Base-by-base conservation (phyloP, 805 yeast species). In the Candida sakaeoensis region DNA sequence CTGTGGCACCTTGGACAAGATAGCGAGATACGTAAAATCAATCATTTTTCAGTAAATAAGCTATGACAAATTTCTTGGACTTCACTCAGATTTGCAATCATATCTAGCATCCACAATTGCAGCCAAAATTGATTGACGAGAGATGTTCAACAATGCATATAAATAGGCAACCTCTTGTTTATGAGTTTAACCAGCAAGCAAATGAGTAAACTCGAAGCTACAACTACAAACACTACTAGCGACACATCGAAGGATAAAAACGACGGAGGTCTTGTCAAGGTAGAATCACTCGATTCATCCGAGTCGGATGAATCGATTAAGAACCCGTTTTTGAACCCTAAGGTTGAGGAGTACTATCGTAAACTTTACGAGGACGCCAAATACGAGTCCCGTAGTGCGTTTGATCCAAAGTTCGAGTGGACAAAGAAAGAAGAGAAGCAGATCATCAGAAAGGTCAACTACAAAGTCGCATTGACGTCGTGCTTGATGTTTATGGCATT, bases 391-490 rank as follows among this genome's bases (percentile, higher is more conserved):
- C 63, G 75, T 16, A 60, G 65, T 25, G 64, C 65, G 13, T 75
- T 81, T 50, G 85, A 82, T 51, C 82, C 85, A 0, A 63, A 65
- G 0, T 68, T 79, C 27, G 63, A 66, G 8, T 80, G 85, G 86
- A 62, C 75, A 0, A 47, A 46, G 4, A 61, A 68, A 35, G 84
- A 78, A 49, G 85, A 81, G 44, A 62, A 58, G 26, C 61, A 55
- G 30, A 52, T 80, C 4, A 54, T 71, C 12, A 51, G 77, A 54
- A 79, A 77, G 50, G 62, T 77, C 30, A 85, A 82, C 45, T 66
- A 66, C 61, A 60, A 70, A 33, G 83, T 81, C 19, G 63, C 79
- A 4, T 57, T 77, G 22, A 68, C 80, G 66, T 82, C 83, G 0
- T 76, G 77, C 44, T 48, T 80, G 41, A 68, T 79, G 77, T 80